Conservation (phyloP, 148 eudicot genomes). For the Salicornia ramosissima region DNA sequence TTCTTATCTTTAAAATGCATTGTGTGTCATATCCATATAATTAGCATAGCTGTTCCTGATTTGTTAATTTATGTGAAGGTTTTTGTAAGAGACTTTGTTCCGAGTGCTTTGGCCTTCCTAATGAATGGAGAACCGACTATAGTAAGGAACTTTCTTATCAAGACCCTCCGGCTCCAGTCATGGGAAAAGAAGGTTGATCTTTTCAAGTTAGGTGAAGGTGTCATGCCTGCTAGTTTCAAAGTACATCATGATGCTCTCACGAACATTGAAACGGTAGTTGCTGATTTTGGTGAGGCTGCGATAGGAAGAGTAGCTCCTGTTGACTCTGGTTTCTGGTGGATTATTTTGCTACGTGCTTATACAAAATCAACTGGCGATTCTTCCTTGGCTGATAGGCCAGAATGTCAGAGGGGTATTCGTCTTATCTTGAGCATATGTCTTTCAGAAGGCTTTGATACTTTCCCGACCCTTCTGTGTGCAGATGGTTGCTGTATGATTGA, state of each 20-base stretch:
- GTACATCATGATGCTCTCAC: slow-evolving; percentile 35
- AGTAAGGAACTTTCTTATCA: slow-evolving; percentile 52
- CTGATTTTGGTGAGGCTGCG: slow-evolving; percentile 52
- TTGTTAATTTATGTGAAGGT: slow-evolving; percentile 38
- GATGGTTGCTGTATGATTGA: slow-evolving; percentile 63
- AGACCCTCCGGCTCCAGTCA: slow-evolving; percentile 54
- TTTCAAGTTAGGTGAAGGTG: slow-evolving; percentile 51
- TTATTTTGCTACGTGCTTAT: slow-evolving; percentile 50
- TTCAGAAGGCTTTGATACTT: slow-evolving; percentile 57
- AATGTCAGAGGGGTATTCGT: slow-evolving; percentile 55
- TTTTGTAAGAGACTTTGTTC: slow-evolving; percentile 78
- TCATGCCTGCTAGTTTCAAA: slow-evolving; percentile 56
- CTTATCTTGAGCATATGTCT: slow-evolving; percentile 52
- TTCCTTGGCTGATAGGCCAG: slow-evolving; percentile 49
- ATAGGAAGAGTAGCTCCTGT: slow-evolving; percentile 66
- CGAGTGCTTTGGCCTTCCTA: slow-evolving; percentile 67
- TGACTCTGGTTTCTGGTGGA: slow-evolving; percentile 68
- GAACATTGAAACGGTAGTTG: slow-evolving; percentile 40
- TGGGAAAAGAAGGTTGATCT: slow-evolving; percentile 54
- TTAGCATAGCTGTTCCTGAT: neutral
- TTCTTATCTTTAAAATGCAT: neutral
- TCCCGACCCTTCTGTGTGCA: slow-evolving; percentile 55
- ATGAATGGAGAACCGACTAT: slow-evolving; percentile 59
- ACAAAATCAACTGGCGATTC: slow-evolving; percentile 57
- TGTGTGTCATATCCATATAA: neutral